These are phyloP conservation scores for Trichocladium uniseriatum DNA, from an alignment of 495 filamentous ascomycete species.

Conservation along the genomic window DNA sequence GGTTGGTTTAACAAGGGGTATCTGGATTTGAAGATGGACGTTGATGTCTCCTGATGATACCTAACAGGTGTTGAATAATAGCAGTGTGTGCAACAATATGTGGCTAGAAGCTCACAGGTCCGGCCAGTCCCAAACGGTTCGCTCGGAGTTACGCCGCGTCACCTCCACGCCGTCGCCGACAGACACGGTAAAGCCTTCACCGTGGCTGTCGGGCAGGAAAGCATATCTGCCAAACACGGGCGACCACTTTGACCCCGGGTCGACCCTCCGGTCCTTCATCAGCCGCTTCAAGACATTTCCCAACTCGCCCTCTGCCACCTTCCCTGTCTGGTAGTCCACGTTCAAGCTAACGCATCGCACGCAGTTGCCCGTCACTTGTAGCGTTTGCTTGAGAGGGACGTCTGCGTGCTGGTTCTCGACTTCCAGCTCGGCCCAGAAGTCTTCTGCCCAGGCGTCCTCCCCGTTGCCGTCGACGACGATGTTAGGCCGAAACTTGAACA, in stretches of 20 bases:
- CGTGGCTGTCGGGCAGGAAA: constrained; percentile 41
- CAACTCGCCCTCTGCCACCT: constrained; percentile 51
- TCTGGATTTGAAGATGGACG: no score
- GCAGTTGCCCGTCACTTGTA: constrained; percentile 70
- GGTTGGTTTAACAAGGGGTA: constrained; percentile 28
- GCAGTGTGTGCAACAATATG: no score
- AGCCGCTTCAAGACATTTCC: constrained; percentile 66
- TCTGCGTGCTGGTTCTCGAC: constrained; percentile 17
- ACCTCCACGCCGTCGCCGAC: constrained; percentile 68
- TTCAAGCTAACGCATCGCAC: constrained; percentile 71
- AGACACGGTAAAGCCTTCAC: constrained; percentile 37
- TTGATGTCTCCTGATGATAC: no score
- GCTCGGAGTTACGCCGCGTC: constrained; percentile 44
- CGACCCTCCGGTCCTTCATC: constrained; percentile 69
- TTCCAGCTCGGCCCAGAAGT: constrained; percentile 69
- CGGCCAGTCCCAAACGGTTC: constrained; percentile 47
- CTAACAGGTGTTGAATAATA: no score
- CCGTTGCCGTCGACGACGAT: constrained; percentile 58
- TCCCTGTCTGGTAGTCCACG: constrained; percentile 71
- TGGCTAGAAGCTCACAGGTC: constrained; percentile 2
- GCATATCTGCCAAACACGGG: constrained; percentile 81
- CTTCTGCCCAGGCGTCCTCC: constrained; percentile 62
- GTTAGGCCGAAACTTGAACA: constrained; percentile 80
- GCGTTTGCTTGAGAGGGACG: constrained; percentile 19
- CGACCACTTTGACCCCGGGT: constrained; percentile 60